Evolutionary conservation across 176 grass and related monocot species (phyloP), one percentile per base, ranked within the genome.

Genomic region (Olyra latifolia): DNA sequence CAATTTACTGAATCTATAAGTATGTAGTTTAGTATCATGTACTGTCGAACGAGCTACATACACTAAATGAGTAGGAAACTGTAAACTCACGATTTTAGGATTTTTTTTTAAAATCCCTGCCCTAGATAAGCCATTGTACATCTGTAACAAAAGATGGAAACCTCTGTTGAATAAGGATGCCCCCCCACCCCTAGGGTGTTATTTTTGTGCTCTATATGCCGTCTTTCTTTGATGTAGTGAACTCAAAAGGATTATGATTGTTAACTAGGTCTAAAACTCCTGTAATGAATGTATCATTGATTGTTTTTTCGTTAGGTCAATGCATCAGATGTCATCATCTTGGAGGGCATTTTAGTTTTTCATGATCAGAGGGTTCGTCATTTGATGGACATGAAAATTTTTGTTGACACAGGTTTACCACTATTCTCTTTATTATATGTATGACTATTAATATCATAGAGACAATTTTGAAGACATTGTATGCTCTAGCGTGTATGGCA

Each of bases 321-420:
- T 87, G 88, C 80, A 78, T 95, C 96, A 84, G 92, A 95, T 91
- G 95, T 98, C 71, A 94, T 98, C 75, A 93, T 98, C 91, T 75
- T 98, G 83, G 92, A 94, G 74, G 92, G 96, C 7, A 99, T 99
- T 65, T 91, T 99, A 69, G 86, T 95, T 68, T 95, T 99, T 72
- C 96, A 99, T 81, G 96, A 99, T 86, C 92, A 81, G 50, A 85
- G 55, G 44, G 90, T 95, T 85, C 88, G 96, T 65, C 71, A 89
- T 79, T 76, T 99, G 83, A 93, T 99, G 96, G 90, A 99, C 67
- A 95, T 99, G 96, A 99, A 99, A 86, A 88, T 91, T 64, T 99
- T 99, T 83, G 92, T 99, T 59, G 92, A 99, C 79, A 91, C 96
- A 99, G 92, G 96, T 99, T 72, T 65, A 48, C 46, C 53, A 10